phyloP scores from a whole-genome alignment of 2,329 filamentous ascomycete species.

The Paraconiothyrium sp. region DNA sequence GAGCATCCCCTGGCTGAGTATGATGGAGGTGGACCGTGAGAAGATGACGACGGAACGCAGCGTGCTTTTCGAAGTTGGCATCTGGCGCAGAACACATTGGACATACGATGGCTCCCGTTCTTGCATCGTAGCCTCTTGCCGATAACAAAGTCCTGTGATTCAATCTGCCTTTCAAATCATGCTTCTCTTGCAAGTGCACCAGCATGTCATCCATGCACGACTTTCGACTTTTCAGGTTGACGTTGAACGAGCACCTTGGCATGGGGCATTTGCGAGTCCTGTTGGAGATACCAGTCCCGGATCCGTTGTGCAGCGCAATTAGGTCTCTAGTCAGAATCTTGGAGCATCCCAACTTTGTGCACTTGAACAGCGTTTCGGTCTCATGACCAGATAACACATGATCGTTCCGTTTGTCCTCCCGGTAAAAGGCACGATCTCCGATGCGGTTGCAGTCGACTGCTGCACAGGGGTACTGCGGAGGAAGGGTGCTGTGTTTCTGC shows the following conservation, averaged over 20 bases:
- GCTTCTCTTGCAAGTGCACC: slow-evolving; percentile 16
- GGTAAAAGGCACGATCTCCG: slow-evolving; percentile 17
- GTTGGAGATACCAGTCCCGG: neutral
- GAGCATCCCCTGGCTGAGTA: neutral
- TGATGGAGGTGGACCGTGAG: slow-evolving; percentile 8
- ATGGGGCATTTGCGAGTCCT: slow-evolving; percentile 8
- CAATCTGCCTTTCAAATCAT: slow-evolving; percentile 17
- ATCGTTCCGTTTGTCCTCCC: slow-evolving; percentile 27
- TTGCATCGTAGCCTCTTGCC: slow-evolving; percentile 21
- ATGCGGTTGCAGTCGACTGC: slow-evolving; percentile 15
- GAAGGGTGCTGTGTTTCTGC: slow-evolving; percentile 7
- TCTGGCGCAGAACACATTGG: slow-evolving; percentile 18
- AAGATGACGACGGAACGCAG: slow-evolving; percentile 18
- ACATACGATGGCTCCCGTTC: slow-evolving; percentile 14
- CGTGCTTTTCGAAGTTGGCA: slow-evolving; percentile 9
- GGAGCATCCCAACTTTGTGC: slow-evolving; percentile 6
- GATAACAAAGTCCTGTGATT: slow-evolving; percentile 1
- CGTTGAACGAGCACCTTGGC: neutral
- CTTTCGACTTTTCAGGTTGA: too few species aligned
- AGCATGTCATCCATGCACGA: slow-evolving; percentile 13
- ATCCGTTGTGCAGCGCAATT: slow-evolving; percentile 9
- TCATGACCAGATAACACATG: slow-evolving; percentile 28
- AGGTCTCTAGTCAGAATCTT: slow-evolving; percentile 7
- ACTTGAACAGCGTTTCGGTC: slow-evolving; percentile 17
- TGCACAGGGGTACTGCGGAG: slow-evolving; percentile 11